Conservation (phyloP, 257 asterid genomes). For the Capsicum pubescens region DNA sequence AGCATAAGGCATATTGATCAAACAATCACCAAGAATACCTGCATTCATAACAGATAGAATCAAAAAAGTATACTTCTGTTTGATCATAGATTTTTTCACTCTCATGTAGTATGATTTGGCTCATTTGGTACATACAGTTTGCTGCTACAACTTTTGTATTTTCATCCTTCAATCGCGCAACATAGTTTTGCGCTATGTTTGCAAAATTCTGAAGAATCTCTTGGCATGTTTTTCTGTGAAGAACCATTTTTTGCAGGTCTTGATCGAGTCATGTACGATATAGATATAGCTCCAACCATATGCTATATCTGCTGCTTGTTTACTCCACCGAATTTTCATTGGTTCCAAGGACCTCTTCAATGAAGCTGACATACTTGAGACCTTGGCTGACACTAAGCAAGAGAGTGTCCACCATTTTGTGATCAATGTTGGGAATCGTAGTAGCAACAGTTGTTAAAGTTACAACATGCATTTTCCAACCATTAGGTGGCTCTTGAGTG, state of each 20-base stretch:
- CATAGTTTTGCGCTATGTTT: slow-evolving; percentile 1
- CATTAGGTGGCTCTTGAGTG: background rate
- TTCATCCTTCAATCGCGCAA: background rate
- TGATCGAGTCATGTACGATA: slow-evolving; percentile 20
- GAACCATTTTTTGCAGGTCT: background rate
- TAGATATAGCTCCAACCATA: slow-evolving; percentile 23
- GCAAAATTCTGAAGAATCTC: slow-evolving; percentile 2
- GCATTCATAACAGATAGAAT: background rate
- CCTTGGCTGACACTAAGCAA: slow-evolving; percentile 24
- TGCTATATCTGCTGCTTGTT: slow-evolving; percentile 10
- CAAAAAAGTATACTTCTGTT: background rate
- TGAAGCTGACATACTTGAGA: slow-evolving; percentile 14
- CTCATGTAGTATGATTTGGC: background rate
- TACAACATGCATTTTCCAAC: slow-evolving; percentile 17
- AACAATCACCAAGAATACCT: background rate
- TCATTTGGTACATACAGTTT: slow-evolving; percentile 4
- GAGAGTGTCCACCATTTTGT: background rate
- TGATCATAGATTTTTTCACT: background rate
- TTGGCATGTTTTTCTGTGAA: background rate
- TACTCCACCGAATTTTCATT: slow-evolving; percentile 5
- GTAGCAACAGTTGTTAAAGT: slow-evolving; percentile 26
- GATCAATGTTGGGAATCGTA: slow-evolving; percentile 24
- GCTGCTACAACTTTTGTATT: background rate
- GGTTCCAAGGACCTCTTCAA: background rate
- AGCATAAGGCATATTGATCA: slow-evolving; percentile 23